Conservation (phyloP, 2,329 filamentous ascomycete genomes). For the Fusarium compactum region DNA sequence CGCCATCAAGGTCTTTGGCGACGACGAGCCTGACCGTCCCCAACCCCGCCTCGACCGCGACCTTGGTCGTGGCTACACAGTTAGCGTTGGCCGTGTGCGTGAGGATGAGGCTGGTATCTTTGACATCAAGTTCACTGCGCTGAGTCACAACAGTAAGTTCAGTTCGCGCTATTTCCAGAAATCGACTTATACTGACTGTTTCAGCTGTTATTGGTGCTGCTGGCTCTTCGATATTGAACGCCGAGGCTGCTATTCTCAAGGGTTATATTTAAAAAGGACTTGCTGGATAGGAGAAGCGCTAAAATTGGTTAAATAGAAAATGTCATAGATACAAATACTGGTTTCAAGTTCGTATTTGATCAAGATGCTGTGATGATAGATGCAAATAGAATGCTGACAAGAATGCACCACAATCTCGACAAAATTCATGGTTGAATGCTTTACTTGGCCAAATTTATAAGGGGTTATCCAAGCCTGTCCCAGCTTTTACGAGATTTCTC, state of each 20-base stretch:
- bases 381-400: neutral
- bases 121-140: conserved; percentile 92
- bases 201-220: conserved; percentile 90
- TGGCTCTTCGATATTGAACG: conserved; percentile 95
- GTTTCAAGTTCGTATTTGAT: conserved; percentile 1
- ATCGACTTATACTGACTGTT: conserved; percentile 12
- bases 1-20: conserved; percentile 81
- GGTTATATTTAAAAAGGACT: conserved; percentile 73
- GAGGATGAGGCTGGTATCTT: conserved; percentile 91
- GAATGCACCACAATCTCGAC: neutral
- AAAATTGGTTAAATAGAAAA: conserved; percentile 5
- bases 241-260: conserved; percentile 91
- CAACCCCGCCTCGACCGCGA: conserved; percentile 93
- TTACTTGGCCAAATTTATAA: neutral
- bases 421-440: neutral
- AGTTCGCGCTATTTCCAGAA: neutral
- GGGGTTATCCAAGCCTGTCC: too few species aligned
- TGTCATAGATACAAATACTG: conserved; percentile 6
- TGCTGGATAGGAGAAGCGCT: neutral
- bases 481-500: neutral
- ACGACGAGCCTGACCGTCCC: conserved; percentile 86
- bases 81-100: conserved; percentile 88
- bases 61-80: conserved; percentile 85
- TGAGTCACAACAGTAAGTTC: conserved; percentile 80
- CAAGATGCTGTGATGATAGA: neutral